Conservation (phyloP, 805 yeast genomes). For the Candida montana region DNA sequence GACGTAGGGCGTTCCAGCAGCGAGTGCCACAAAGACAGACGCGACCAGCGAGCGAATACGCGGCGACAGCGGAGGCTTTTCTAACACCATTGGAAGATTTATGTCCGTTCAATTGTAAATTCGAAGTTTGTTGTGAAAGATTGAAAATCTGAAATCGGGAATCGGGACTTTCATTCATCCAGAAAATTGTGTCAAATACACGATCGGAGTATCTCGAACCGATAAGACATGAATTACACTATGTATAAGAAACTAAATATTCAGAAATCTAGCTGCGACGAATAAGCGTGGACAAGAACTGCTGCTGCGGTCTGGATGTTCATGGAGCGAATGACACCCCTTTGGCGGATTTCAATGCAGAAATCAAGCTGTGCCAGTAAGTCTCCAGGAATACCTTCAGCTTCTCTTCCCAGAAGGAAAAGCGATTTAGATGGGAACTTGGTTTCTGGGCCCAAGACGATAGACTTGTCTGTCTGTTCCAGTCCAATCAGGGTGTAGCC, state of each 20-base stretch:
- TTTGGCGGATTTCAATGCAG: conserved; percentile 88
- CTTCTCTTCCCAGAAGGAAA: conserved; percentile 77
- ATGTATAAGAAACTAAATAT: too few relatives aligned
- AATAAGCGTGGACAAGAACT: conserved; percentile 86
- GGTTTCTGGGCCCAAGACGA: conserved; percentile 55
- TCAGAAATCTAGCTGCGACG: conserved; percentile 25
- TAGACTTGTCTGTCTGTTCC: conserved; percentile 90
- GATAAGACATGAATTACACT: too few relatives aligned
- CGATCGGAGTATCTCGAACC: too few relatives aligned
- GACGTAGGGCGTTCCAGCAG: conserved; percentile 71
- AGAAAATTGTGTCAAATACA: neutral
- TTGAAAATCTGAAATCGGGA: too few relatives aligned
- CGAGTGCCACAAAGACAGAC: conserved; percentile 45
- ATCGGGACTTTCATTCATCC: neutral
- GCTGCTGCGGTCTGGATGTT: conserved; percentile 97
- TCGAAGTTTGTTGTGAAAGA: neutral
- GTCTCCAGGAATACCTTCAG: conserved; percentile 88
- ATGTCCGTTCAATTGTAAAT: too few relatives aligned
- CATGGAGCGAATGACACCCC: conserved; percentile 91
- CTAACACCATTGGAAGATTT: neutral
- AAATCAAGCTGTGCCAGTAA: conserved; percentile 74
- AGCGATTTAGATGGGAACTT: conserved; percentile 76
- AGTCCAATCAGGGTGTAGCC: conserved; percentile 87
- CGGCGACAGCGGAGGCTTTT: conserved; percentile 10
- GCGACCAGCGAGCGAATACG: conserved; percentile 17